A percentile compares a stretch with the other conserved stretches of the same genome.
These are phyloP conservation scores for Crithidia bombi DNA, from an alignment of 208 protist species.

Conservation along the genomic window DNA sequence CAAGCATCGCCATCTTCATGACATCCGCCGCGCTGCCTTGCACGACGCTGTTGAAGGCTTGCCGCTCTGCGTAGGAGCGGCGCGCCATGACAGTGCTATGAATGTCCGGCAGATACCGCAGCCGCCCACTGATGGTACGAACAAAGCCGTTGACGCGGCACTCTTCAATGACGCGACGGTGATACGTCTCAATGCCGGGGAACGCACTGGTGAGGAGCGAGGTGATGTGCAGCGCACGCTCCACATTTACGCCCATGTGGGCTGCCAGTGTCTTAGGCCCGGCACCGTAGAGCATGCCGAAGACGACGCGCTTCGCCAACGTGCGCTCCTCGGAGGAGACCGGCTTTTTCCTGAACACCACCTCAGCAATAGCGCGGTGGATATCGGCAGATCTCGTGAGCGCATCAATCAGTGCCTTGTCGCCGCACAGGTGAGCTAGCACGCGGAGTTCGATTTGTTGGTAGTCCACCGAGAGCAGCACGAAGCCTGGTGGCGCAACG, in stretches of 20 bases:
- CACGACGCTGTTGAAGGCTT: slow-evolving; percentile 92
- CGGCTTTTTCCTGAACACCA: slow-evolving; percentile 70
- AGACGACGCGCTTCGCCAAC: slow-evolving; percentile 86
- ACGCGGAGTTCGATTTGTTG: slow-evolving; percentile 92
- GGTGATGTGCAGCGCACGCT: slow-evolving; percentile 62
- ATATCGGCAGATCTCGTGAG: slow-evolving; percentile 80
- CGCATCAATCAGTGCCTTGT: slow-evolving; percentile 61
- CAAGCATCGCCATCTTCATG: slow-evolving; percentile 90
- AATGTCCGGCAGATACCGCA: slow-evolving; percentile 76
- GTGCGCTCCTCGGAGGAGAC: slow-evolving; percentile 75
- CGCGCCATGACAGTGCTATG: slow-evolving; percentile 59
- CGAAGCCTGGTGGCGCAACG: slow-evolving; percentile 52
- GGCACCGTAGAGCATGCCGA: slow-evolving; percentile 88
- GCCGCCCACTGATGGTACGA: slow-evolving; percentile 81
- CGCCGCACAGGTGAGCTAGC: slow-evolving; percentile 85
- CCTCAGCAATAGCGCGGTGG: slow-evolving; percentile 77
- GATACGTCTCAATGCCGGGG: slow-evolving; percentile 71
- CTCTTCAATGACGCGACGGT: slow-evolving; percentile 64
- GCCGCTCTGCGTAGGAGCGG: slow-evolving; percentile 81
- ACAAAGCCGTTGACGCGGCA: slow-evolving; percentile 75
- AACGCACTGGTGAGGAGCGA: slow-evolving; percentile 61
- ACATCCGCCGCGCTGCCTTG: slow-evolving; percentile 91
- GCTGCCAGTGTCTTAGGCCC: slow-evolving; percentile 71
- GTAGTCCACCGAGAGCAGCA: slow-evolving; percentile 89
- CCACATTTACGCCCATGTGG: slow-evolving; percentile 70